These are phyloP conservation scores for Ophiostoma tasmaniense DNA, from an alignment of 2,329 filamentous ascomycete species.

Conservation along the genomic window DNA sequence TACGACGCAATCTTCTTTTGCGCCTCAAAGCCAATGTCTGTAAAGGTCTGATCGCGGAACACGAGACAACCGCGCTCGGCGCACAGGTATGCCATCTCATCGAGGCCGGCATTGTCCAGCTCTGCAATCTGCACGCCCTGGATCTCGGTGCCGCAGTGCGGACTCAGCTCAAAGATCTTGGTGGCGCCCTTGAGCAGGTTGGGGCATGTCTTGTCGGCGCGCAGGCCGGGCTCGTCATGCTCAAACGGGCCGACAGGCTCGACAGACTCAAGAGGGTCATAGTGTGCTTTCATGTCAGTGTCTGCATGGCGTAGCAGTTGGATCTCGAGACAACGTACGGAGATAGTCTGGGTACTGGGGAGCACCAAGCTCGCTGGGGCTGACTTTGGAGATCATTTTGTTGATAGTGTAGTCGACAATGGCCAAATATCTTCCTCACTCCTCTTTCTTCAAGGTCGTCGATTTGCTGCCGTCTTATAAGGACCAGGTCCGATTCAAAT, in stretches of 20 bases:
- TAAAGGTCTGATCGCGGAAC: conserved; percentile 16
- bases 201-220: conserved; percentile 22
- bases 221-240: conserved; percentile 24
- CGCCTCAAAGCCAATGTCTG: conserved; percentile 21
- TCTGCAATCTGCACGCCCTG: conserved; percentile 22
- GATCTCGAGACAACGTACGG: conserved; percentile 15
- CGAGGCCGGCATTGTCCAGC: conserved; percentile 19
- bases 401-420: background rate
- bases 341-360: conserved; percentile 23
- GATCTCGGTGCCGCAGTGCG: conserved; percentile 24
- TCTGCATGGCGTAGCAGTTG: no score
- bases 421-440: background rate
- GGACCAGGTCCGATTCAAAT: no score
- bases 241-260: conserved; percentile 23
- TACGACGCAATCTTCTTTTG: conserved; percentile 22
- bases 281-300: conserved; percentile 18
- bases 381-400: conserved; percentile 16
- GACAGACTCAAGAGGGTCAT: conserved; percentile 24
- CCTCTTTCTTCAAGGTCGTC: background rate
- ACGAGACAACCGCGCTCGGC: conserved; percentile 21
- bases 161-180: conserved; percentile 23
- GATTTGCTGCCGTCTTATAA: background rate
- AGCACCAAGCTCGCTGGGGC: background rate
- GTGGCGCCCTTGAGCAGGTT: conserved; percentile 23
- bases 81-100: conserved; percentile 22